Evolutionary conservation across 352 stramenopile species (phyloP), one percentile per base, ranked within the genome.

Genomic region (Pythium utonaiense): DNA sequence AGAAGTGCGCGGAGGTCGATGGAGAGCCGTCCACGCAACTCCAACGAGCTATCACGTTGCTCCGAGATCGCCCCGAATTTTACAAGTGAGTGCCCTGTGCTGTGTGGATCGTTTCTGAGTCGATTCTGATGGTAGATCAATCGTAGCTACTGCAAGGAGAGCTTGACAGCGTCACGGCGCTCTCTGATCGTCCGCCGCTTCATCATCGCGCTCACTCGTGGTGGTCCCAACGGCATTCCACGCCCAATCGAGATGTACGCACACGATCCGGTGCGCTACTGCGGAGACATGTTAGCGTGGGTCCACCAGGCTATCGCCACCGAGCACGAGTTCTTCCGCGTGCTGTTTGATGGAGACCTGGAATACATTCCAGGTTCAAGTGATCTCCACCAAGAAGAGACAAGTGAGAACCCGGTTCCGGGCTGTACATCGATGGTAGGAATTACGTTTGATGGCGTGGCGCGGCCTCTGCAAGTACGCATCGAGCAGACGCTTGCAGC

Each of bases 231-330:
- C 28, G 79, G 83, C 9, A 92, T 88, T 45, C 77, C 80, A 24
- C 69, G 86, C 9, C 87, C 89, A 1, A 95, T 97, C 53, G 88
- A 96, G 49, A 83, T 96, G 66, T 82, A 95, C 53, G 84, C 84
- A 8, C 86, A 96, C 53, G 88, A 96, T 33, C 81, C 87, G 0
- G 73, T 93, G n/a, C 76, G 82, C 6, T 97, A 96, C 70, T 86
- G 88, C 21, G 80, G 88, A 22, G 86, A 96, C 48, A 95, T 97
- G 85, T 51, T 97, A 14, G 89, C 89, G 12, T 97, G 88, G 88
- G 65, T 94, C 14, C 89, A 97, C 54, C 83, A 96, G 52, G 69
- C 80, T 8, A 83, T 96, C 44, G 88, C 84, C 0, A 79, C 82
- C 1, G 89, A 97, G 58, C 70, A 66, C 38, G 86, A 96, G 56